Evolutionary conservation across 1,284 basidiomycete species (phyloP), one percentile per base, ranked within the genome.

Genomic region (Fomitopsis palustris): DNA sequence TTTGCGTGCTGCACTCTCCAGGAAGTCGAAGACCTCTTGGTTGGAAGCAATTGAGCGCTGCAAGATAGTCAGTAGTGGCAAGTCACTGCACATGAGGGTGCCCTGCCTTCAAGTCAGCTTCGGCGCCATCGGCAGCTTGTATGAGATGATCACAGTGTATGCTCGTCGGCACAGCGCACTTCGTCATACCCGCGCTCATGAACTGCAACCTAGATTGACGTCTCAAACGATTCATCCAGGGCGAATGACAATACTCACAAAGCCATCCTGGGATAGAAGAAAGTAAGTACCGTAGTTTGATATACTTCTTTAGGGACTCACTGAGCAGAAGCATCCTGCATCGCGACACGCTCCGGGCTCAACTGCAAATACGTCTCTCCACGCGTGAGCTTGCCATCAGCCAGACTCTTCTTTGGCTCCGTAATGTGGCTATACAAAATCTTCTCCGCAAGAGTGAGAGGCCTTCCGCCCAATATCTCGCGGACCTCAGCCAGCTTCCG

Each of bases 281-380:
- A 10, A 41, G 29, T 42, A 56, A 53, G 45, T 39, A 10, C 29
- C 10, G 52, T 7, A 58, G 47, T 41, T 37, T 27, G 52, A 43
- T 31, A 41, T n/a, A 45, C n/a, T n/a, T n/a, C n/a, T n/a, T 31
- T 19, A 23, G 43, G 14, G 19, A 76, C 87, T 74, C 75, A 92
- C 90, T 99, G 97, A 53, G 97, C 97, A 53, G 95, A 98, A 45
- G 97, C 97, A 76, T 98, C 95, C 74, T 99, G 97, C 94, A 99
- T 98, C 35, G 97, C 97, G 25, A 99, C 95, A 64, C 97, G 81
- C 75, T 98, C 92, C 6, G 96, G 95, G 61, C 80, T 82, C 43
- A 99, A 84, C 75, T 95, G 95, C 56, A 98, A 81, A 76, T 99
- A 98, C 27, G 87, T 82, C 74, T 96, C 88, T 39, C 96, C 96